Conservation (phyloP, 2,329 filamentous ascomycete species). For the Aspergillus melleus region DNA sequence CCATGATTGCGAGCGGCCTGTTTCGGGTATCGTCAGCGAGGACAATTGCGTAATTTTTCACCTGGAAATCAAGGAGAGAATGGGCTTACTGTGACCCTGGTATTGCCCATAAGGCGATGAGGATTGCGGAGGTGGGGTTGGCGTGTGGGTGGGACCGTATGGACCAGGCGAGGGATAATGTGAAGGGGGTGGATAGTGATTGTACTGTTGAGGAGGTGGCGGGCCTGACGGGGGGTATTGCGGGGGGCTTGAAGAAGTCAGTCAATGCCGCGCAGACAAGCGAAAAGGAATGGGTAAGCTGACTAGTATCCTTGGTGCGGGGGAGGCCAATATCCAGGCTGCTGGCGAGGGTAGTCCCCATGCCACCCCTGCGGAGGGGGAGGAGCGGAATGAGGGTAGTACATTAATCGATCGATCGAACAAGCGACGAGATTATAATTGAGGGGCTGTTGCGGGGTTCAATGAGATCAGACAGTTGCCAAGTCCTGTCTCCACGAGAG, state of each 20-base stretch:
- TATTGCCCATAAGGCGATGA: constrained; percentile 13
- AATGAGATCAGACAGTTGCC: neutral
- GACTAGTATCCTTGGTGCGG: constrained; percentile 16
- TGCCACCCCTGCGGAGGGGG: constrained; percentile 17
- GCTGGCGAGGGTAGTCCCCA: constrained; percentile 15
- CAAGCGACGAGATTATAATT: neutral
- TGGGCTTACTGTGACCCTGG: constrained; percentile 11
- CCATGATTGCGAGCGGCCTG: constrained; percentile 54
- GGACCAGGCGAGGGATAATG: constrained; percentile 5
- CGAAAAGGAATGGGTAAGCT: neutral
- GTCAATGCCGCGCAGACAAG: neutral
- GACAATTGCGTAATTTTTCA: neutral
- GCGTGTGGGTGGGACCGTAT: constrained; percentile 12
- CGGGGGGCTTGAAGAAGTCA: neutral
- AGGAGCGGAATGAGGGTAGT: constrained; percentile 17
- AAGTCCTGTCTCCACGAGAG: neutral
- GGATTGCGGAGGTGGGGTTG: constrained; percentile 22
- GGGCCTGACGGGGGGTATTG: constrained; percentile 10
- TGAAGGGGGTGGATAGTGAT: constrained; percentile 4
- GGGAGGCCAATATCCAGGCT: constrained; percentile 12
- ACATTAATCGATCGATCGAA: constrained; percentile 18
- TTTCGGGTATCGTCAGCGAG: constrained; percentile 4
- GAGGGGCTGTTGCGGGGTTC: neutral
- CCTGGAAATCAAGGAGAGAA: neutral
- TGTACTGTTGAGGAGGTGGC: neutral